These are phyloP conservation scores for Pichia kluyveri DNA, from an alignment of 805 yeast species.

Conservation along the genomic window DNA sequence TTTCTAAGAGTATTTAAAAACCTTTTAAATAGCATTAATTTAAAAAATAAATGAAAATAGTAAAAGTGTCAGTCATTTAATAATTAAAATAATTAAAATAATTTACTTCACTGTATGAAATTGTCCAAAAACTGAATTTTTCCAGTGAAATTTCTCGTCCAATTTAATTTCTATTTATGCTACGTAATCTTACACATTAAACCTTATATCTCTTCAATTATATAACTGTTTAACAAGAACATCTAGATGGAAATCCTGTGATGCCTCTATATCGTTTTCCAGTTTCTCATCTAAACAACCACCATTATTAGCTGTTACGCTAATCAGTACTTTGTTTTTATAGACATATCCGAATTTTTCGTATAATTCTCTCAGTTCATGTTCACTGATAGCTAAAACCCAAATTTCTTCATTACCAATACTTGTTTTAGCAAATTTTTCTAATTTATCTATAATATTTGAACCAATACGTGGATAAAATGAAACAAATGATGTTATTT, in stretches of 20 bases:
- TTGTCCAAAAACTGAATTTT: no score
- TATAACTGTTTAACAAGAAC: slow-evolving; percentile 22
- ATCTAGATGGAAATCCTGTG: slow-evolving; percentile 33
- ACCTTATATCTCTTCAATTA: no score
- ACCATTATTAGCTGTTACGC: slow-evolving; percentile 14
- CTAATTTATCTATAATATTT: slow-evolving; percentile 16
- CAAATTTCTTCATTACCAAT: slow-evolving; percentile 13
- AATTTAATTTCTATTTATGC: no score
- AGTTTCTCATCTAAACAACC: slow-evolving; percentile 14
- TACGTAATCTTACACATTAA: no score
- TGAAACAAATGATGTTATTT: slow-evolving; percentile 45
- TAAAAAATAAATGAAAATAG: background rate
- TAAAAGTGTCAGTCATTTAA: background rate
- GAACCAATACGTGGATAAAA: slow-evolving; percentile 31
- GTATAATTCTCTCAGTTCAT: slow-evolving; percentile 39
- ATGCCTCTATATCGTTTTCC: slow-evolving; percentile 32
- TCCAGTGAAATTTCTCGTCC: no score
- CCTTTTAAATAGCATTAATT: background rate
- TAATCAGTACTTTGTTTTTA: slow-evolving; percentile 18
- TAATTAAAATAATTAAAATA: no score
- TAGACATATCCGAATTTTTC: slow-evolving; percentile 30
- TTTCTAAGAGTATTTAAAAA: background rate
- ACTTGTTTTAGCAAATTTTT: slow-evolving; percentile 7
- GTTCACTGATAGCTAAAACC: slow-evolving; percentile 41
- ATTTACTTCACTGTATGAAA: no score